Percentiles rank a stretch among this genome's conserved stretches.
phyloP scores from a whole-genome alignment of 495 filamentous ascomycete genomes.

The Choiromyces venosus region DNA sequence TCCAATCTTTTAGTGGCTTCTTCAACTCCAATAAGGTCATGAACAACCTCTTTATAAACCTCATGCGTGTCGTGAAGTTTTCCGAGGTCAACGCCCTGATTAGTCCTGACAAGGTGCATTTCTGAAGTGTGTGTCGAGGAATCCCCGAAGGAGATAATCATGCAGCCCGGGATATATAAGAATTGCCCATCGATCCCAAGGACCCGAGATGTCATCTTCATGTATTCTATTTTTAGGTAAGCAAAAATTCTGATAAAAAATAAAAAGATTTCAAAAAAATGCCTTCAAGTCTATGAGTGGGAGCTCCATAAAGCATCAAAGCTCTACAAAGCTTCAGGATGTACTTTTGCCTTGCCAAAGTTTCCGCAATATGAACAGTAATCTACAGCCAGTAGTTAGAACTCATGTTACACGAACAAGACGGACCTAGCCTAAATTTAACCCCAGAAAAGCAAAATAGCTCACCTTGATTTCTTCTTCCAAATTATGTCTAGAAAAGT shows the following conservation, averaged over 20 bases:
- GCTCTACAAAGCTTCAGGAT: constrained; percentile 78
- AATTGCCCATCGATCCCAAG: constrained; percentile 89
- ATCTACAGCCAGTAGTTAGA: constrained; percentile 47
- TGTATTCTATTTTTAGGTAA: constrained; percentile 54
- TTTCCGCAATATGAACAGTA: constrained; percentile 82
- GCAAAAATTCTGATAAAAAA: neutral
- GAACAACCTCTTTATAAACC: constrained; percentile 89
- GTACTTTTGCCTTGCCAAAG: constrained; percentile 73
- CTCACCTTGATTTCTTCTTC: constrained; percentile 60
- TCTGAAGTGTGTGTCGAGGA: constrained; percentile 83
- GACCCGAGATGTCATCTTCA: constrained; percentile 83
- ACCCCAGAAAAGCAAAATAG: constrained; percentile 38
- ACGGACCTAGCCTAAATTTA: constrained; percentile 2
- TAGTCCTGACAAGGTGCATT: constrained; percentile 74
- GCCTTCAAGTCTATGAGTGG: constrained; percentile 50
- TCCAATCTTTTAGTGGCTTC: constrained; percentile 70
- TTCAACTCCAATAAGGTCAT: constrained; percentile 78
- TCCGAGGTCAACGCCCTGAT: constrained; percentile 76
- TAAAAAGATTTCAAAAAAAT: constrained; percentile 1
- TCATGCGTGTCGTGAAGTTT: constrained; percentile 78
- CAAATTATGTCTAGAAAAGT: constrained; percentile 47
- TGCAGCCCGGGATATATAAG: constrained; percentile 86
- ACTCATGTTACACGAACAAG: neutral
- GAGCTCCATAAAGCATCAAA: constrained; percentile 72
- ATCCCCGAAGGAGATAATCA: constrained; percentile 95